phyloP scores from a whole-genome alignment of 2,329 filamentous ascomycete genomes.

The Pestalotiopsis sp. region DNA sequence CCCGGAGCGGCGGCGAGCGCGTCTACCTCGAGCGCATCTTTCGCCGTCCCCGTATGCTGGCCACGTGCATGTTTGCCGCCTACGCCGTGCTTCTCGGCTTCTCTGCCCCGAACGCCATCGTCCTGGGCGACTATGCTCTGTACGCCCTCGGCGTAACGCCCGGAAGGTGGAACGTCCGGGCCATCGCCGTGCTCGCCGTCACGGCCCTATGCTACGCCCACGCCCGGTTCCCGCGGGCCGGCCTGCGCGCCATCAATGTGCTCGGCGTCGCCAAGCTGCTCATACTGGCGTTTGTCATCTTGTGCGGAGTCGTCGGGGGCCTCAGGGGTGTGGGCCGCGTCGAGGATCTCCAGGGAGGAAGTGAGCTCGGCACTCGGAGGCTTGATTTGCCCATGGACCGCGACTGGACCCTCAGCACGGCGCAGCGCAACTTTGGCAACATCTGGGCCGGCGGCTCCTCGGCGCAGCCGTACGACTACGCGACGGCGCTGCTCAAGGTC shows the following conservation, averaged over 20 bases:
- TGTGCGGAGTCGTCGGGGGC: slow-evolving; percentile 42
- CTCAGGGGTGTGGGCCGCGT: slow-evolving; percentile 32
- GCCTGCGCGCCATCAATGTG: slow-evolving; percentile 49
- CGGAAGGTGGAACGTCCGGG: slow-evolving; percentile 51
- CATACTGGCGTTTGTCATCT: slow-evolving; percentile 47
- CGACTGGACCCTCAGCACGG: slow-evolving; percentile 30
- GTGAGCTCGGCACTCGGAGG: slow-evolving; percentile 15
- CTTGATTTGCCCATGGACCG: slow-evolving; percentile 25
- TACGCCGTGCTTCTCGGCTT: slow-evolving; percentile 53
- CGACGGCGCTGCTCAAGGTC: slow-evolving; percentile 57
- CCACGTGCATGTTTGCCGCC: slow-evolving; percentile 25
- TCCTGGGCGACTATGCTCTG: slow-evolving; percentile 54
- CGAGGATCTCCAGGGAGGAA: slow-evolving; percentile 1
- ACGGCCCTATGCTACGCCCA: slow-evolving; percentile 50
- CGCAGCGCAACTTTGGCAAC: slow-evolving; percentile 42
- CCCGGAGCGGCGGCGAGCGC: slow-evolving; percentile 51
- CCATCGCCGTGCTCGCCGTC: slow-evolving; percentile 48
- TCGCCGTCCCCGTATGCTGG: slow-evolving; percentile 29
- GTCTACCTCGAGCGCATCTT: slow-evolving; percentile 58
- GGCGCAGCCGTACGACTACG: slow-evolving; percentile 43
- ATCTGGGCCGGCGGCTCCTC: slow-evolving; percentile 40
- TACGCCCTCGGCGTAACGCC: slow-evolving; percentile 43
- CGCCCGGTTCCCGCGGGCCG: slow-evolving; percentile 45
- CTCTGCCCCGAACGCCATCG: slow-evolving; percentile 53
- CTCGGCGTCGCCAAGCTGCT: slow-evolving; percentile 52